A percentile compares a stretch with the other conserved stretches of the same genome.
phyloP scores from a whole-genome alignment of 331 rosid species.

The Malus hybrid region DNA sequence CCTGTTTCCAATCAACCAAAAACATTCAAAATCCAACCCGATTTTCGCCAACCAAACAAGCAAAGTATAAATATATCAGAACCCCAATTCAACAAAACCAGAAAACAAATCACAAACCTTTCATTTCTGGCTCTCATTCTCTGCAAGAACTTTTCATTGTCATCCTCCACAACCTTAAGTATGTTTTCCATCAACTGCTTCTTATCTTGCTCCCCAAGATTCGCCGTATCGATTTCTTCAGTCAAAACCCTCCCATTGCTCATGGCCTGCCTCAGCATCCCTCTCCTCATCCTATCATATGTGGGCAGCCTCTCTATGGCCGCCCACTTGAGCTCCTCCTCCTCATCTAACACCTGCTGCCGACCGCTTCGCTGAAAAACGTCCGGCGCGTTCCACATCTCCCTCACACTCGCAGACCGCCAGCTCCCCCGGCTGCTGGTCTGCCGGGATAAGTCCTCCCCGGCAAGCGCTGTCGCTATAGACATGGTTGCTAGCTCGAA shows the following conservation, averaged over 20 bases:
- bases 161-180: constrained; percentile 37
- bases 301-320: constrained; percentile 39
- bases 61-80: not conserved
- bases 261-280: constrained; percentile 20
- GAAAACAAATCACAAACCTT: constrained; percentile 9
- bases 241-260: constrained; percentile 12
- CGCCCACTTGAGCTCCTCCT: constrained; percentile 35
- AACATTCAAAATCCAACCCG: not conserved
- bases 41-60: not conserved
- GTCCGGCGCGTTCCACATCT: constrained; percentile 5
- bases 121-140: constrained; percentile 40
- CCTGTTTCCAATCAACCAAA: constrained; percentile 2
- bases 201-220: constrained; percentile 38
- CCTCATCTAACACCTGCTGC: constrained; percentile 16
- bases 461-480: constrained; percentile 1
- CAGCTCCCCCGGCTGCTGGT: constrained; percentile 24
- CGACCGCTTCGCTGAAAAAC: constrained; percentile 7
- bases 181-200: constrained; percentile 27
- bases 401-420: not conserved
- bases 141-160: constrained; percentile 42
- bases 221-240: constrained; percentile 29
- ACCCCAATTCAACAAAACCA: not conserved
- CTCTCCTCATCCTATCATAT: constrained; percentile 26
- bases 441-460: not conserved
- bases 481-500: not conserved